Percentiles rank a stretch among this genome's conserved stretches.
Evolutionary conservation across 768 basidiomycete species (phyloP).

Genomic region (Dacryopinax primogenitus): DNA sequence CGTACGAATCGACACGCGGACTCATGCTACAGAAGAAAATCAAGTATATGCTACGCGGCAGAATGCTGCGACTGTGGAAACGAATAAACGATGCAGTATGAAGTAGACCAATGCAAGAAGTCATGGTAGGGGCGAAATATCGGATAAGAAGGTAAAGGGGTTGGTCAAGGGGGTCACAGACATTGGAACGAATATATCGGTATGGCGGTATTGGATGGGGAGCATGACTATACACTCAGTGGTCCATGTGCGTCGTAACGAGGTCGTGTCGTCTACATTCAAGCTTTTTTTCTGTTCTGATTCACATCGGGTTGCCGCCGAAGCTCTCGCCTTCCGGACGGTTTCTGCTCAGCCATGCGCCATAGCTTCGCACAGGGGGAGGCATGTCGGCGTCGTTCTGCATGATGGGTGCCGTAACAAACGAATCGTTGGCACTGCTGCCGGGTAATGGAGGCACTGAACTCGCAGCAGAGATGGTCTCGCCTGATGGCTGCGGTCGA

Average conservation of each 20-base stretch:
- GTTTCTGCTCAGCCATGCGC: neutral
- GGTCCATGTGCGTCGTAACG: conserved; percentile 8
- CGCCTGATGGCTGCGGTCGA: neutral
- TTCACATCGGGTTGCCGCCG: conserved; percentile 1
- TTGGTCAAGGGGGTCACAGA: neutral
- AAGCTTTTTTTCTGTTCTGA: conserved; percentile 2
- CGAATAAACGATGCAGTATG: conserved; percentile 6
- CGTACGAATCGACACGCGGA: neutral
- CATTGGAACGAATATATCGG: conserved; percentile 4
- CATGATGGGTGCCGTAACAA: conserved; percentile 5
- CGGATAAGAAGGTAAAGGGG: neutral
- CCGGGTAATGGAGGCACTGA: neutral
- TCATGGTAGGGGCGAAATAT: neutral
- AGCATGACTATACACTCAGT: conserved; percentile 8
- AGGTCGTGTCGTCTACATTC: conserved; percentile 7
- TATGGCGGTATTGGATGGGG: neutral
- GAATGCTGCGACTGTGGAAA: conserved; percentile 1
- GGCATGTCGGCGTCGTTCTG: neutral
- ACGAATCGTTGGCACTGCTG: conserved; percentile 4
- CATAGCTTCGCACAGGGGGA: neutral
- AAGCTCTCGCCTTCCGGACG: neutral
- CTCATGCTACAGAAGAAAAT: neutral
- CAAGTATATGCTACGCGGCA: neutral
- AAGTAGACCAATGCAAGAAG: conserved; percentile 6
- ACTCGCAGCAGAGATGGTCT: neutral